Percentiles rank a stretch among this genome's conserved stretches.
Evolutionary conservation across 192 early-diverging fungal genomes (phyloP).

Genomic region (Spizellomyces sp.): DNA sequence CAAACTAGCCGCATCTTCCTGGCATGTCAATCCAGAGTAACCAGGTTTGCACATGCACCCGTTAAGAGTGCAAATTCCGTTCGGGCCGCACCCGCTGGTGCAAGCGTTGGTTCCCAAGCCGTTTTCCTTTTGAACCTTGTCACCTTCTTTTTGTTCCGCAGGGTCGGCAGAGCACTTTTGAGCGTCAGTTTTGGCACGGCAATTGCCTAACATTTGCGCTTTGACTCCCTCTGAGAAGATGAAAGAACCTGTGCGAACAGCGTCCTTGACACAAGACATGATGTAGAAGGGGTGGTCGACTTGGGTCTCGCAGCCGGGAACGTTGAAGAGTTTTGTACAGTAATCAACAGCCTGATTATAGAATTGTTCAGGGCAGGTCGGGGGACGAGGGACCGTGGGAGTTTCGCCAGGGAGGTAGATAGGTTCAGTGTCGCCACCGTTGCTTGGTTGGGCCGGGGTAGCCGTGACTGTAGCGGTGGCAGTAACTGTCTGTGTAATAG

Average conservation of each 20-base stretch:
- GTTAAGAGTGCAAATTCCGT: conserved; percentile 21
- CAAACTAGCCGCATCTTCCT: conserved; percentile 1
- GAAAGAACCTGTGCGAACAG: conserved; percentile 19
- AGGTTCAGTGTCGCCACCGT: neutral
- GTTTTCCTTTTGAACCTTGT: neutral
- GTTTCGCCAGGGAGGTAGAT: conserved; percentile 11
- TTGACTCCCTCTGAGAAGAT: conserved; percentile 19
- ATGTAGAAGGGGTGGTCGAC: conserved; percentile 18
- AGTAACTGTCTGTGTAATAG: neutral
- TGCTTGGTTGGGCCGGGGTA: conserved; percentile 1
- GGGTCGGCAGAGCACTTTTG: neutral
- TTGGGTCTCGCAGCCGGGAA: neutral
- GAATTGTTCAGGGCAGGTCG: conserved; percentile 22
- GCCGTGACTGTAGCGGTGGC: conserved; percentile 4
- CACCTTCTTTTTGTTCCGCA: neutral
- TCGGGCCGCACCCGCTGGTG: conserved; percentile 8
- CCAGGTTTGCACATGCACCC: conserved; percentile 23
- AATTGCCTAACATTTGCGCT: conserved; percentile 16
- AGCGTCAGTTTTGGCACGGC: conserved; percentile 21
- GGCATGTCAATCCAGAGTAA: conserved; percentile 12
- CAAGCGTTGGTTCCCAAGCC: conserved; percentile 17
- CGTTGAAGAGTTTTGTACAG: conserved; percentile 16
- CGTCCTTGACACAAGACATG: conserved; percentile 23
- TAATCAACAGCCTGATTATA: conserved; percentile 20
- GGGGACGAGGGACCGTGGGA: conserved; percentile 13